Evolutionary conservation across 2,329 filamentous ascomycete species (phyloP), one percentile per base, ranked within the genome.

Genomic region (Colletotrichum sidae): DNA sequence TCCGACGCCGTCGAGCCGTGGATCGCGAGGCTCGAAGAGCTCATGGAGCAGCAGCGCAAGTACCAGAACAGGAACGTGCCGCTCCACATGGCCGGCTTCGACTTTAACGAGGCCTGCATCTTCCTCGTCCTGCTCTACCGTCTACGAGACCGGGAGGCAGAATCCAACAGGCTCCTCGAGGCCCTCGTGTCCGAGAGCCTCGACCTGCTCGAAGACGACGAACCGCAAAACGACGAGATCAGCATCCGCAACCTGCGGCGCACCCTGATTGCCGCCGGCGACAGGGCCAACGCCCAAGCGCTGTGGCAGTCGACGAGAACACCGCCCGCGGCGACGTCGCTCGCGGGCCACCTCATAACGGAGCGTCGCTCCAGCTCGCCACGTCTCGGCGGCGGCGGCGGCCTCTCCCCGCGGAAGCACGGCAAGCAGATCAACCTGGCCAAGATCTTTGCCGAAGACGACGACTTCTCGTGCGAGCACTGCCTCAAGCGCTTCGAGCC

Each of bases 211-310:
- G 76, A 77, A 0, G 79, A 81, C 38, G 75, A 78, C 8, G 79
- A 81, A 61, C 77, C 76, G 2, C 72, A 76, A 13, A 81, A 81
- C 50, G 79, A 81, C 63, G 74, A 77, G 38, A 81, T 77, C 39
- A 79, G 78, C 6, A 71, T 81, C 2, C 78, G 80, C 59, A 81
- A 81, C 55, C 74, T 81, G 11, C 72, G 79, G 1, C 75, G 75
- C 1, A 75, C 77, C 2, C 74, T 81, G 55, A 74, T 80, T 45
- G 79, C 79, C 0, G 74, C 77, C 7, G 72, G 75, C 17, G 79
- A 81, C 53, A 68, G 73, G 4, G 70, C 71, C 1, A 78, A 80
- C 25, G 79, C 79, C 6, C 67, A 69, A 4, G 76, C 78, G 0
- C 70, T 81, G 9, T 75, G 74, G 25, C 76, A 79, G 41, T 81